Evolutionary conservation across 2,329 filamentous ascomycete genomes (phyloP).

Genomic region (Exutisphaerella laricina): DNA sequence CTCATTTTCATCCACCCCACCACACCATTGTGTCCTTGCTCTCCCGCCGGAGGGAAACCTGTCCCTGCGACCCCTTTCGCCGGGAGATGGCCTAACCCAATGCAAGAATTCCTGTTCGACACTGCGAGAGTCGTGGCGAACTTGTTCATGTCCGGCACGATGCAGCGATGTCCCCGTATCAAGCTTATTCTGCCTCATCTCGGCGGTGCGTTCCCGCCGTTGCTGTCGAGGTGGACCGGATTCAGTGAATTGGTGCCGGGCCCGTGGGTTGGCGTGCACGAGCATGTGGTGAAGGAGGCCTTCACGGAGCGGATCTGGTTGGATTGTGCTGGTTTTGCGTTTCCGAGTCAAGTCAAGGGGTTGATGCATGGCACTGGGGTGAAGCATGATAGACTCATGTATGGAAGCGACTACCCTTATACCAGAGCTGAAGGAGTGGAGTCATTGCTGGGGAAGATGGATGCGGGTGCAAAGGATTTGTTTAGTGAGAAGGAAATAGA

Average conservation of each 20-base stretch:
- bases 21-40: conserved; percentile 39
- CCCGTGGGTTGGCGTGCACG: conserved; percentile 24
- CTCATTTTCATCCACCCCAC: conserved; percentile 54
- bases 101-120: conserved; percentile 52
- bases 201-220: conserved; percentile 43
- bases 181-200: conserved; percentile 47
- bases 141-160: conserved; percentile 45
- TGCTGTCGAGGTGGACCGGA: conserved; percentile 42
- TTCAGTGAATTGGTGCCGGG: conserved; percentile 38
- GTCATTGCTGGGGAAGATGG: conserved; percentile 38
- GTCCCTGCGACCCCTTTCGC: conserved; percentile 36
- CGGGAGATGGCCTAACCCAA: conserved; percentile 38
- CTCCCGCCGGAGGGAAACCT: conserved; percentile 18
- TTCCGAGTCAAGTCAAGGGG: conserved; percentile 46
- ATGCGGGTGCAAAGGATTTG: conserved; percentile 36
- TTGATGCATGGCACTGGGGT: conserved; percentile 39
- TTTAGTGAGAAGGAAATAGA: conserved; percentile 34
- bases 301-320: conserved; percentile 45
- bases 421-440: conserved; percentile 39
- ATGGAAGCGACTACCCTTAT: conserved; percentile 50
- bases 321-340: conserved; percentile 49
- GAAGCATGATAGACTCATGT: conserved; percentile 42
- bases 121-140: conserved; percentile 46
- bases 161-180: conserved; percentile 43
- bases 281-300: conserved; percentile 30